Conservation (phyloP, 2,329 filamentous ascomycete species). For the Gnomoniopsis smithogilvyi region DNA sequence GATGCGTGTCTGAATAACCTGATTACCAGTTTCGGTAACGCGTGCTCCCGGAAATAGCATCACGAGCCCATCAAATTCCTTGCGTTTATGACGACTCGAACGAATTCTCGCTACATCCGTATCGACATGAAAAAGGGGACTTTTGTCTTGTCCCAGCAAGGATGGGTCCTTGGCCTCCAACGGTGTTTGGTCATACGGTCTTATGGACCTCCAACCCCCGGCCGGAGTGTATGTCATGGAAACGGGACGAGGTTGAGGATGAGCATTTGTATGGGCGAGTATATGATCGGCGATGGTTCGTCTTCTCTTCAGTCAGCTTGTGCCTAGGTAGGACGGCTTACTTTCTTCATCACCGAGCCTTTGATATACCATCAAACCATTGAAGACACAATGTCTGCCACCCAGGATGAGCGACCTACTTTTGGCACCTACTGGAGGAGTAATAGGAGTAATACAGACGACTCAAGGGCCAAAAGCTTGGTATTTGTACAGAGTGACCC, state of each 20-base stretch:
- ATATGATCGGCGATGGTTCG: neutral
- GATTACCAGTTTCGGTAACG: constrained; percentile 2
- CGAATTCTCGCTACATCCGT: neutral
- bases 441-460: constrained; percentile 40
- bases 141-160: neutral
- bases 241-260: neutral
- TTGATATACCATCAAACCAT: neutral
- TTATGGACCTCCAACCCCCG: neutral
- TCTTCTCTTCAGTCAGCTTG: neutral
- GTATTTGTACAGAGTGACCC: constrained; percentile 33
- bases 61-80: neutral
- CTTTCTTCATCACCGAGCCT: neutral
- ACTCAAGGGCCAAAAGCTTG: constrained; percentile 28
- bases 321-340: neutral
- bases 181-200: neutral
- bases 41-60: neutral
- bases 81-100: neutral
- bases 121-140: neutral
- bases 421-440: constrained; percentile 47
- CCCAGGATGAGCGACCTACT: constrained; percentile 34
- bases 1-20: constrained; percentile 5
- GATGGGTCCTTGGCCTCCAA: neutral
- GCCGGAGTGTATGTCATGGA: neutral
- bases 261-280: neutral
- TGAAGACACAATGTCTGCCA: neutral